Conservation (phyloP, 2,329 filamentous ascomycete species). For the Curvularia spicifera region DNA sequence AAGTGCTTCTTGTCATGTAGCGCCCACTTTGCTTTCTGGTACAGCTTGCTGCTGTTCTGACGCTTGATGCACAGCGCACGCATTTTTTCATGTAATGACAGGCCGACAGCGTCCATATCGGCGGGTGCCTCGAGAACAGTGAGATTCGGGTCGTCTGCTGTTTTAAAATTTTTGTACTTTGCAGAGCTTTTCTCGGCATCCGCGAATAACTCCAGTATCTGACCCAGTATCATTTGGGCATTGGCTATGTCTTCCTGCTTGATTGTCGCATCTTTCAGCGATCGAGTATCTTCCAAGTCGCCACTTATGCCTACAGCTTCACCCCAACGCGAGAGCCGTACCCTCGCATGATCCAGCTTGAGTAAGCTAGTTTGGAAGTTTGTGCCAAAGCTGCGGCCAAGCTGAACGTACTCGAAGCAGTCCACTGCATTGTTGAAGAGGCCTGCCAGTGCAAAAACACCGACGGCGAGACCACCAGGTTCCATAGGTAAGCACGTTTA, state of each 20-base stretch:
- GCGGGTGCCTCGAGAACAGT: background rate
- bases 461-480: background rate
- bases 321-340: slow-evolving; percentile 3
- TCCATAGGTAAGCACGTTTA: too few relatives aligned
- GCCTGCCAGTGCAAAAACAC: background rate
- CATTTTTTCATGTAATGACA: background rate
- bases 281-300: background rate
- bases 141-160: background rate
- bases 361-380: background rate
- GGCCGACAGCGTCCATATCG: background rate
- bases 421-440: background rate
- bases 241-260: too few relatives aligned
- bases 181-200: background rate
- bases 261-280: too few relatives aligned
- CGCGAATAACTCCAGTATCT: background rate
- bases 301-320: background rate
- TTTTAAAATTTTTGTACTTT: background rate
- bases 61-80: background rate
- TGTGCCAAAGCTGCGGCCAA: background rate
- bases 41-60: background rate
- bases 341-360: background rate
- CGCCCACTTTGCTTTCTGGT: background rate
- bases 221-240: background rate
- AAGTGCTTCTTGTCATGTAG: background rate
- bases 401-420: background rate